phyloP scores from a whole-genome alignment of 2,329 filamentous ascomycete species.

The Elsinoe fawcettii region DNA sequence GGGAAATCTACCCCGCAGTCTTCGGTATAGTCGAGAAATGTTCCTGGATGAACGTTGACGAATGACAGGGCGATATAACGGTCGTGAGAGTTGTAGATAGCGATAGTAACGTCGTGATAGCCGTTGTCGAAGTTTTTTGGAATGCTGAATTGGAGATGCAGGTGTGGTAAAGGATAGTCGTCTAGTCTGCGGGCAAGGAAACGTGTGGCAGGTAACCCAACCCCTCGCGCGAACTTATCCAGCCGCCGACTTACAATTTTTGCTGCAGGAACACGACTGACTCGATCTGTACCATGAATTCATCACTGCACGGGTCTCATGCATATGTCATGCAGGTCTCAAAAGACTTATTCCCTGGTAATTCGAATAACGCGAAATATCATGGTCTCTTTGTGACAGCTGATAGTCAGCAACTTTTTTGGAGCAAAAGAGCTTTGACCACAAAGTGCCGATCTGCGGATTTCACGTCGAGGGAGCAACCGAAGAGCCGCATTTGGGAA shows the following conservation, averaged over 20 bases:
- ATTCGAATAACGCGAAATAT: background rate
- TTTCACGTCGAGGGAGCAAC: slow-evolving; percentile 5
- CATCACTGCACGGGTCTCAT: background rate
- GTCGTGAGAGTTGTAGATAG: background rate
- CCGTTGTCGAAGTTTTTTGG: slow-evolving; percentile 1
- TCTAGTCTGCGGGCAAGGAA: background rate
- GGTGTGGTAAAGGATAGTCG: slow-evolving; percentile 3
- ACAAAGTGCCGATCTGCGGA: background rate
- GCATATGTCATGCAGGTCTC: background rate
- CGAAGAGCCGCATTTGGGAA: slow-evolving; percentile 3
- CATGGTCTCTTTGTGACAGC: background rate
- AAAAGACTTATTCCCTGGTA: background rate
- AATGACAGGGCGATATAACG: background rate
- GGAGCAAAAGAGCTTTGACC: background rate
- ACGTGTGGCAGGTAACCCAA: background rate
- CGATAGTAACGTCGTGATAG: slow-evolving; percentile 13
- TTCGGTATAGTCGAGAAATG: background rate
- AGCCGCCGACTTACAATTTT: slow-evolving; percentile 9
- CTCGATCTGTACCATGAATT: background rate
- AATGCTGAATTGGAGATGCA: slow-evolving; percentile 1
- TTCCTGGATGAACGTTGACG: background rate
- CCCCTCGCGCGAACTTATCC: background rate
- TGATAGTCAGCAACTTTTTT: slow-evolving; percentile 3
- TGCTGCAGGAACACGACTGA: background rate
- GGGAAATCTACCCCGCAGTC: slow-evolving; percentile 10